Evolutionary conservation across 2,329 filamentous ascomycete genomes (phyloP), one percentile per base, ranked within the genome.

Genomic region (Nannizziopsis arthrosporioides): DNA sequence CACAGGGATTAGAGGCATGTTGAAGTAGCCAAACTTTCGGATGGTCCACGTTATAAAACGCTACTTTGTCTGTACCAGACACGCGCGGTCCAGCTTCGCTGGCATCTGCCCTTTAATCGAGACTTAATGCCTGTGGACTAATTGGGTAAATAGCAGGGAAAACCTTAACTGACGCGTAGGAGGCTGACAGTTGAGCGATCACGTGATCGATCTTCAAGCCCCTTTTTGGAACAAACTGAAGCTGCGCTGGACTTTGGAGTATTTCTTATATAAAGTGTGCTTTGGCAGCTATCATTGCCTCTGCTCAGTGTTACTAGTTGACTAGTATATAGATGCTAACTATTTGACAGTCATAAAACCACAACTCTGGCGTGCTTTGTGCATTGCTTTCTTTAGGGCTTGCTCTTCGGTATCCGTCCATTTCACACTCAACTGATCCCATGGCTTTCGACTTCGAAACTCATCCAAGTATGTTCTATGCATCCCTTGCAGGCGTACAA

Each of bases 341-440:
- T 61, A 80, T 63, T 77, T 80, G 18, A 81, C 71, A 54, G 68
- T 68, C 56, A 81, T 68, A 53, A 82, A 77, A 1, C 74, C 78
- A 50, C 78, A 68, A 0, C 79, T 78, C 46, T 72, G 69, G 47
- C 78, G 72, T 2, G 78, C 78, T 48, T 63, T 67, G 56, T 74
- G 69, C 56, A 73, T 76, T 1, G 78, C 78, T 49, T 61, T 65
- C 54, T 73, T 73, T 46, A 82, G 59, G 38, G 71, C 73, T 61
- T 81, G 77, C 54, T 80, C 75, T 58, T 82, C 79, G 2, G 66
- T 68, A 63, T 82, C 78, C 15, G 78, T 81, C 79, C 79, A 82
- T 56, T 78, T 73, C 34, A 81, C 75, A 44, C 66, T 76, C 53
- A 82, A 57, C 51, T 81, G 67, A 59, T 81, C 74, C 78, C 78